phyloP scores from a whole-genome alignment of 805 yeast species.

The Candida sanyiensis region DNA sequence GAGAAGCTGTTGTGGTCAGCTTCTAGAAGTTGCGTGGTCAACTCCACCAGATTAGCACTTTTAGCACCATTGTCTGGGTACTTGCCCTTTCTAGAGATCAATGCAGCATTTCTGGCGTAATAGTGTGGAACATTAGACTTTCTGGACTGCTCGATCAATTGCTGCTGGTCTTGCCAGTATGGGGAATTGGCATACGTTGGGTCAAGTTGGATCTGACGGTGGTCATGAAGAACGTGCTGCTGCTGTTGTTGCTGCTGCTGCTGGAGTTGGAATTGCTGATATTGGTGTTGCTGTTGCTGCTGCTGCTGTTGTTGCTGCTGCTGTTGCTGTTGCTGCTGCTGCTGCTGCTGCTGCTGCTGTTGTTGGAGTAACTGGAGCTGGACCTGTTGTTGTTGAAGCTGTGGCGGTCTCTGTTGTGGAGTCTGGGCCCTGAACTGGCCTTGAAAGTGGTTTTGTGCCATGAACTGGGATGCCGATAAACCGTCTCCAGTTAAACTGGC shows the following conservation, averaged over 20 bases:
- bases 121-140: constrained; percentile 65
- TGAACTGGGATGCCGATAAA: constrained; percentile 30
- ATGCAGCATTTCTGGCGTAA: constrained; percentile 80
- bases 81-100: constrained; percentile 43
- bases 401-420: constrained; percentile 27
- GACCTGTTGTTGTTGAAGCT: constrained; percentile 26
- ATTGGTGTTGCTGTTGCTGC: constrained; percentile 9
- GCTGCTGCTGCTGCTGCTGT: constrained; percentile 30
- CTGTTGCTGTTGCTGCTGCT: constrained; percentile 18
- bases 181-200: constrained; percentile 31
- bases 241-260: constrained; percentile 26
- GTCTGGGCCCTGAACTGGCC: constrained; percentile 33
- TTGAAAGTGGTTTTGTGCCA: constrained; percentile 37
- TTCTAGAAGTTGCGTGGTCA: constrained; percentile 33
- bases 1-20: constrained; percentile 26
- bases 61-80: constrained; percentile 18
- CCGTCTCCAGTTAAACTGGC: constrained; percentile 13
- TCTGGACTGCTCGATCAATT: constrained; percentile 66
- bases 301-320: constrained; percentile 15
- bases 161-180: constrained; percentile 77
- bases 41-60: constrained; percentile 32
- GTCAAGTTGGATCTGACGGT: constrained; percentile 30
- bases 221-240: constrained; percentile 11
- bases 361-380: constrained; percentile 24
- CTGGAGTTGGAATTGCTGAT: constrained; percentile 25